Percentiles rank a stretch among this genome's conserved stretches.
Conservation (phyloP, 805 yeast species). For the Wickerhamiella allomyrinae region DNA sequence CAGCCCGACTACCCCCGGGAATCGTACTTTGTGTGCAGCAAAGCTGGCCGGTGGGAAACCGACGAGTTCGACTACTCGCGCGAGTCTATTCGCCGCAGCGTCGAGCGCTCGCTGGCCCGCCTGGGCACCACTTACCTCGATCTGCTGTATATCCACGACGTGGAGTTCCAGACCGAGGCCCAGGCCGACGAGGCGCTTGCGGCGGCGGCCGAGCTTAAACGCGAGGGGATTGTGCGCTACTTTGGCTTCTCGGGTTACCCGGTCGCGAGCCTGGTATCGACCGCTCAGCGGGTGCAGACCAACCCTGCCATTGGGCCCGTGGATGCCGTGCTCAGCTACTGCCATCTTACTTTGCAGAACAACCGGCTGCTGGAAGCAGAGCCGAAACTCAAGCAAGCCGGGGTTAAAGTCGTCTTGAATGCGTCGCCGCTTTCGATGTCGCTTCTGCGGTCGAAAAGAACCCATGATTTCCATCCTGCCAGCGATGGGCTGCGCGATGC, state of each 20-base stretch:
- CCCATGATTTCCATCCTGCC: conserved; percentile 76
- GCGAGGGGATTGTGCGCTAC: conserved; percentile 44
- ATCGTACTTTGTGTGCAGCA: conserved; percentile 58
- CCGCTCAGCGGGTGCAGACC: conserved; percentile 30
- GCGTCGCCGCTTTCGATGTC: conserved; percentile 89
- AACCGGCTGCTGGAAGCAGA: conserved; percentile 34
- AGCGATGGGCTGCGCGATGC: conserved; percentile 36
- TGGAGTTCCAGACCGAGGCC: conserved; percentile 55
- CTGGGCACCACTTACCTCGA: conserved; percentile 59
- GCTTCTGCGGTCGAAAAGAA: conserved; percentile 48
- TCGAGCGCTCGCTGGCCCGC: conserved; percentile 51
- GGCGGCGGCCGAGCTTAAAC: conserved; percentile 43
- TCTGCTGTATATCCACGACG: conserved; percentile 74
- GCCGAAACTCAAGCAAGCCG: conserved; percentile 37
- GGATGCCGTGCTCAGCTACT: conserved; percentile 67
- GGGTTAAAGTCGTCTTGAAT: conserved; percentile 47
- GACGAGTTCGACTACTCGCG: conserved; percentile 66
- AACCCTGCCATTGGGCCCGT: conserved; percentile 37
- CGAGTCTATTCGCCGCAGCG: conserved; percentile 43
- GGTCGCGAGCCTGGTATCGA: conserved; percentile 44
- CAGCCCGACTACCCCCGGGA: conserved; percentile 38
- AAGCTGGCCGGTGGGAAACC: conserved; percentile 62
- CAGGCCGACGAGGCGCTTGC: conserved; percentile 48
- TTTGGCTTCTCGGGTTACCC: conserved; percentile 87
- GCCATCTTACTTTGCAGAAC: conserved; percentile 74